Base-by-base conservation (phyloP, 768 basidiomycete genomes). In the Sporobolomyces phaffii region DNA sequence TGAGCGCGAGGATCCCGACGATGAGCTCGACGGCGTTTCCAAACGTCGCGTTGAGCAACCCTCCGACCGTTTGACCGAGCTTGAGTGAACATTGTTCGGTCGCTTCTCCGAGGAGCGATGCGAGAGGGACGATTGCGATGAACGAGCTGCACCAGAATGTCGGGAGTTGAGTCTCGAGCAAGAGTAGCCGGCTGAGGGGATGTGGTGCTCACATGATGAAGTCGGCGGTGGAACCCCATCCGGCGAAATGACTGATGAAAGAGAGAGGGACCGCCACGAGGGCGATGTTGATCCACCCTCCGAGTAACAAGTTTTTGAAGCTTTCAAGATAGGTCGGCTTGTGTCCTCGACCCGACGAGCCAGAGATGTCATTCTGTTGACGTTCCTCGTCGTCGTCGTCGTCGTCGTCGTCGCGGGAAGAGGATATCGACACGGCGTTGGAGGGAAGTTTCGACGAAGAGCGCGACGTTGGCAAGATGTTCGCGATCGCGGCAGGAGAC, bases 31-130 rank as follows among this genome's bases (percentile, higher is more conserved):
- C 72, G 26, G 88, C 88, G 74, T 88, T 89, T 34, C 87, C 87
- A 68, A 88, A 88, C 2, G 87, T 72, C 10, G 73, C 91, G 72
- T 93, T 93, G 59, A 93, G 80, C 6, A 94, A 80, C 31, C 90
- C 91, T 44, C 90, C 89, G 36, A 92, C 80, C 1, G 90, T 92
- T 73, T 91, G 85, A 7, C 91, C 91, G 51, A 93, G 80, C 73
- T 65, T 64, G 36, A 74, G 47, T 1, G 87, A 87, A 81, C 89
- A 81, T 77, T 89, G 88, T 56, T 91, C 88, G 0, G 89, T 91
- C 0, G 88, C 85, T 60, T 88, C 86, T 17, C 89, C 89, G 9
- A 91, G 83, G 57, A 90, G 80, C 84, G 87, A 88, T 31, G 91
- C 92, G 33, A 96, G 82, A 31, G 92, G 92, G 60, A 92, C 80